Base-by-base conservation (phyloP, 2,329 filamentous ascomycete genomes). In the Didymella sp. region DNA sequence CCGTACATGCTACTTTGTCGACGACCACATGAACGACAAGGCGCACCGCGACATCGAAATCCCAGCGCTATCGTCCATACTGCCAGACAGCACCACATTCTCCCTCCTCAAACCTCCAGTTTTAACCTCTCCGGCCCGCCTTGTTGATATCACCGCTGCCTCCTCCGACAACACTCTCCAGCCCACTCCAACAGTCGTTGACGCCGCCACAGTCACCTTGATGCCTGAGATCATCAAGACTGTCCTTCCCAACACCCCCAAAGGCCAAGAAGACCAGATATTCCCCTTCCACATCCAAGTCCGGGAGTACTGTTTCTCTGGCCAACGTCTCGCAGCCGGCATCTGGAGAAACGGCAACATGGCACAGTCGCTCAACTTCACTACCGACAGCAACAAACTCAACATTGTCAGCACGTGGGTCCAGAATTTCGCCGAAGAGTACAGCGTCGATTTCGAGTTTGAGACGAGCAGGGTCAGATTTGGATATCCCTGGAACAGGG, bases 231-330 rank as follows among this genome's bases (percentile, higher is more conserved):
- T 55, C 15, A 44, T 55, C 25, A n/a, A 51, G 24, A 50, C 25
- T 8, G 11, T 41, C 2, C 38, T 37, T 2, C 42, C 52, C 17
- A 42, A 38, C 17, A 28, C 56, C 6, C 19, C 47, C 37, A n/a
- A 7, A 37, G 15, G 4, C 51, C 40, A 37, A 5, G 24, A 27
- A 15, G 8, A 22, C n/a, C 41, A 51, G n/a, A 57, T 65, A 50
- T 41, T 63, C 6, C 57, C 65, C 35, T 68, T 65, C 38, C 56
- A 63, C 54, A 21, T 63, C 13, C 35, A 51, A 2, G 15, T 61
- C 9, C 45, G 28, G 37, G 55, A 58, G 15, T 52, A 42, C 38
- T 49, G 49, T 12, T 19, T 6, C 27, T 19, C 17, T n/a, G 44
- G 24, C 44, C 11, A 11, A 3, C 43, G 25, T 2, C 43, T 33